A percentile compares a stretch with the other conserved stretches of the same genome.
phyloP scores from a whole-genome alignment of 768 basidiomycete genomes.

The Mycena rebaudengoi region DNA sequence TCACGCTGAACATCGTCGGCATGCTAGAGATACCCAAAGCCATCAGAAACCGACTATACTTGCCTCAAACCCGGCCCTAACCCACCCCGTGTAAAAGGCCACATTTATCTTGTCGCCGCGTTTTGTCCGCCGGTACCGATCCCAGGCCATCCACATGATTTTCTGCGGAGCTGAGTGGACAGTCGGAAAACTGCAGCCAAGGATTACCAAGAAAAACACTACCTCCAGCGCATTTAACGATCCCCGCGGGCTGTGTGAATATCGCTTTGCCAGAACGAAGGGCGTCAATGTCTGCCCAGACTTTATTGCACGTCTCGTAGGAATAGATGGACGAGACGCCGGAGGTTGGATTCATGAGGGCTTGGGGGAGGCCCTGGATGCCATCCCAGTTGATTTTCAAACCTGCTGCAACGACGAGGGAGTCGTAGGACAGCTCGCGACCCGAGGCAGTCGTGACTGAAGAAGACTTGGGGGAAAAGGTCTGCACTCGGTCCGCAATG shows the following conservation, averaged over 20 bases:
- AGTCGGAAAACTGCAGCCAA: neutral
- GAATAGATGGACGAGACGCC: conserved; percentile 95
- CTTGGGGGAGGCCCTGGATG: conserved; percentile 76
- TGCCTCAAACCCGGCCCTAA: too few relatives aligned
- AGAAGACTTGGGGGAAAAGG: conserved; percentile 81
- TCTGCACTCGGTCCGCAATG: conserved; percentile 72
- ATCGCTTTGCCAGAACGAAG: conserved; percentile 84
- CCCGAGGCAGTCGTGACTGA: conserved; percentile 78
- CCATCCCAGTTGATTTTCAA: conserved; percentile 86
- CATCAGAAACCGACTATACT: too few relatives aligned
- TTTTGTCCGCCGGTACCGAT: conserved; percentile 71
- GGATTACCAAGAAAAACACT: neutral
- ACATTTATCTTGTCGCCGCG: conserved; percentile 66
- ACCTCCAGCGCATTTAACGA: conserved; percentile 96
- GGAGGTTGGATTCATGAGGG: conserved; percentile 77
- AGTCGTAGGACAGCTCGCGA: conserved; percentile 79
- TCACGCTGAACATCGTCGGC: conserved; percentile 97
- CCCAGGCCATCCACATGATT: conserved; percentile 98
- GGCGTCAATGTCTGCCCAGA: conserved; percentile 82
- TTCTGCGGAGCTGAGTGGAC: conserved; percentile 77
- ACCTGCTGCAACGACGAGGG: conserved; percentile 89
- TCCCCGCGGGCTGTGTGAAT: conserved; percentile 93
- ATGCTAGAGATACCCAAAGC: too few relatives aligned
- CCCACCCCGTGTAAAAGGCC: conserved; percentile 89
- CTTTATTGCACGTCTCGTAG: conserved; percentile 89